phyloP scores from a whole-genome alignment of 345 rosid species.

The Eucalyptus pumila region DNA sequence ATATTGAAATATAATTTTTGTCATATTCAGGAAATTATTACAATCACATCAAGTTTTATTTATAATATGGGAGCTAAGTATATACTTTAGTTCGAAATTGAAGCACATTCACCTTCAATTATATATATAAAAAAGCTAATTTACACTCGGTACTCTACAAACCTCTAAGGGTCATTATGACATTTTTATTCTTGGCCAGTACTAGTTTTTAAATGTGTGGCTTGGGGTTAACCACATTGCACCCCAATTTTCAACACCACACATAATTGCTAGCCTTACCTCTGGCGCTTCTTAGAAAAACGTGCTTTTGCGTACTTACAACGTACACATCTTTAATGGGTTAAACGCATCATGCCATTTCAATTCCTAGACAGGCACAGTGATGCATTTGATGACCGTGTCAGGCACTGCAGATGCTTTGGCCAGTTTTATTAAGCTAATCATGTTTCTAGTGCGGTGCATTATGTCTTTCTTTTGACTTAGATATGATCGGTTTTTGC shows the following conservation, averaged over 20 bases:
- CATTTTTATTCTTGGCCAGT: neutral
- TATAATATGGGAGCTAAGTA: neutral
- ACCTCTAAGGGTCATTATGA: neutral
- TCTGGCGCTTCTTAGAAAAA: neutral
- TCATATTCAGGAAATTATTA: neutral
- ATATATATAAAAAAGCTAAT: neutral
- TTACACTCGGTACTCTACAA: neutral
- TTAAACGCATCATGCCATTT: fast-evolving
- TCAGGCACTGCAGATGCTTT: neutral
- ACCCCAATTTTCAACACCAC: neutral
- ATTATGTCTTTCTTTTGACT: neutral
- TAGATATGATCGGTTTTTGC: neutral
- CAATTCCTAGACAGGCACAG: fast-evolving
- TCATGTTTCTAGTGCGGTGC: neutral
- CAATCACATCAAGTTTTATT: neutral
- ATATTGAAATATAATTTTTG: neutral
- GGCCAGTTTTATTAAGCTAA: neutral
- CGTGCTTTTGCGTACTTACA: neutral
- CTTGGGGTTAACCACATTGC: neutral
- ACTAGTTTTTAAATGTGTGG: neutral
- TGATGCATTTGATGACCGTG: neutral
- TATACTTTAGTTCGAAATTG: neutral
- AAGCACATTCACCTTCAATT: neutral
- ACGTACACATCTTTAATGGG: neutral
- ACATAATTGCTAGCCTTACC: neutral